Evolutionary conservation across 176 grass and related monocot species (phyloP).

Genomic region (Oryza australiensis): DNA sequence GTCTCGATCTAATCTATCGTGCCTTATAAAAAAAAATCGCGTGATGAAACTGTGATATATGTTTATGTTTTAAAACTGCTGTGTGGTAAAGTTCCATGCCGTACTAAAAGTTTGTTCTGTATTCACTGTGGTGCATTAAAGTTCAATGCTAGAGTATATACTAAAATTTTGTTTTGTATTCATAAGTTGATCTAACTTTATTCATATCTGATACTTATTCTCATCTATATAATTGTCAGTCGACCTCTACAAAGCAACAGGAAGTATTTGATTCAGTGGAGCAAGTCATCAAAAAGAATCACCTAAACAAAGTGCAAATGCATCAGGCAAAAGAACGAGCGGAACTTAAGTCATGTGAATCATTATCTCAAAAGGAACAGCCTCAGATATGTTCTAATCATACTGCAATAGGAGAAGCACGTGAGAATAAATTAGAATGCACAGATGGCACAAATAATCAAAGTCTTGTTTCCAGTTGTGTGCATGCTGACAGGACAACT

Average conservation of each 20-base stretch:
- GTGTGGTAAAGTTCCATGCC: neutral
- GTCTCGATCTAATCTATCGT: neutral
- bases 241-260: constrained; percentile 16
- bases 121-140: neutral
- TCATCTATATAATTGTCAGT: constrained; percentile 34
- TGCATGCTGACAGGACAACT: neutral
- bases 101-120: neutral
- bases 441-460: constrained; percentile 16
- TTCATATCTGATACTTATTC: constrained; percentile 22
- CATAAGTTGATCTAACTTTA: neutral
- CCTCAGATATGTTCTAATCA: constrained; percentile 11
- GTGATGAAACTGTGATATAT: neutral
- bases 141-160: neutral
- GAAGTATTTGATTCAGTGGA: constrained; percentile 12
- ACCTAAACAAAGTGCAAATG: constrained; percentile 11
- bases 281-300: constrained; percentile 32
- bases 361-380: constrained; percentile 6
- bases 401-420: neutral
- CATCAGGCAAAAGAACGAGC: constrained; percentile 13
- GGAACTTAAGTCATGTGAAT: neutral
- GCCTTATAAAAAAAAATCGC: neutral
- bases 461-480: constrained; percentile 24
- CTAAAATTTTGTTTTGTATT: neutral
- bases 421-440: constrained; percentile 23
- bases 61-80: neutral